These are phyloP conservation scores for Sphenostylis stenocarpa DNA, from an alignment of 306 rosid genomes.

Conservation along the genomic window DNA sequence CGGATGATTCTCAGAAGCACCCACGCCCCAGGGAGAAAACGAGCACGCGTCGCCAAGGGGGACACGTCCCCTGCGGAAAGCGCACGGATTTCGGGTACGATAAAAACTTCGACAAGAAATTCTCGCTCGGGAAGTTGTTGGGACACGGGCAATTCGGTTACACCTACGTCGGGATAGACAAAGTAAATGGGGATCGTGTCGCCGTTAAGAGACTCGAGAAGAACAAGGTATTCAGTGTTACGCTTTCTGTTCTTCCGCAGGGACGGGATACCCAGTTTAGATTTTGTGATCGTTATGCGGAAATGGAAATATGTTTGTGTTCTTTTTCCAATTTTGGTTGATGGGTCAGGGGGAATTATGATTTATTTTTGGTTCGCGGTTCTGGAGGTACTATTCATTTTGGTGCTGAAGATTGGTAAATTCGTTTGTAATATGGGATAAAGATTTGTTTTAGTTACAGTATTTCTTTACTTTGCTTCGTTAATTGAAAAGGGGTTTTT, in stretches of 20 bases:
- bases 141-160: constrained; percentile 99
- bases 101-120: constrained; percentile 64
- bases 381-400: background rate
- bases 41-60: constrained; percentile 37
- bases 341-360: constrained; percentile 19
- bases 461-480: background rate
- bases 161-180: constrained; percentile 82
- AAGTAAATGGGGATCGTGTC: constrained; percentile 85
- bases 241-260: background rate
- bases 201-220: constrained; percentile 94
- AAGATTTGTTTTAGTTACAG: background rate
- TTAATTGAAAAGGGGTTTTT: constrained; percentile 9
- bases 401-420: constrained; percentile 30
- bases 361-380: background rate
- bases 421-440: constrained; percentile 21
- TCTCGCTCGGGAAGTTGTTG: constrained; percentile 81
- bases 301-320: background rate
- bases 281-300: background rate
- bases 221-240: constrained; percentile 60
- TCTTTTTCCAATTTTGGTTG: constrained; percentile 23
- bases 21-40: constrained; percentile 42
- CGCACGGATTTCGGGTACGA: constrained; percentile 95
- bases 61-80: constrained; percentile 73
- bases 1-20: constrained; percentile 42
- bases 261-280: background rate